Conservation (phyloP, 345 rosid genomes). For the Camelina laxa region DNA sequence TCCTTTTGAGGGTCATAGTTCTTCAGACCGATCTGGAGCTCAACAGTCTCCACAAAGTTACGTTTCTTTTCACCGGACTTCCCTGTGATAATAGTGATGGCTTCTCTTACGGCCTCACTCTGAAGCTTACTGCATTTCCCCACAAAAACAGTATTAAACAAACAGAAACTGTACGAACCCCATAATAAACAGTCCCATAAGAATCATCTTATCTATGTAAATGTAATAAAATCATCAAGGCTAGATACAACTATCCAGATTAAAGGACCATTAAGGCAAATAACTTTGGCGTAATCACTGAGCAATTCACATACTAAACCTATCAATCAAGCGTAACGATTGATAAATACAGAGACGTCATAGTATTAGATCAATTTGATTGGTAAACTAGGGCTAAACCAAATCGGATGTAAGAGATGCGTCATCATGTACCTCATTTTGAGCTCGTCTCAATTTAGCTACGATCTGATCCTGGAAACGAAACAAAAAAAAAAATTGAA, state of each 20-base stretch:
- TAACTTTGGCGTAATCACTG: not conserved
- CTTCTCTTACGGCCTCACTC: conserved; percentile 72
- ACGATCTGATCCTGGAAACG: conserved; percentile 29
- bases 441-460: conserved; percentile 14
- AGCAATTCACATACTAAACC: not conserved
- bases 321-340: not conserved
- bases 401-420: conserved; percentile 10
- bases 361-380: not conserved
- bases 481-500: not conserved
- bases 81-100: conserved; percentile 51
- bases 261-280: not conserved
- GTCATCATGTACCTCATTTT: conserved; percentile 35
- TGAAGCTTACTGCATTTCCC: conserved; percentile 74
- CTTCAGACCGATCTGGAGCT: conserved; percentile 81
- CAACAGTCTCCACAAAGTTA: conserved; percentile 74
- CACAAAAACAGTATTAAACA: not conserved
- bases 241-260: not conserved
- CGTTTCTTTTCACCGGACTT: conserved; percentile 58
- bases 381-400: not conserved
- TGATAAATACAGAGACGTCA: not conserved
- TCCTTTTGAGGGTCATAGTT: conserved; percentile 87
- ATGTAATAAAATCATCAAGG: no score
- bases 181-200: not conserved
- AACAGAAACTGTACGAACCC: not conserved
- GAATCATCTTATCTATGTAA: not conserved